Base-by-base conservation (phyloP, 768 basidiomycete species). In the Lactarius trivialis region DNA sequence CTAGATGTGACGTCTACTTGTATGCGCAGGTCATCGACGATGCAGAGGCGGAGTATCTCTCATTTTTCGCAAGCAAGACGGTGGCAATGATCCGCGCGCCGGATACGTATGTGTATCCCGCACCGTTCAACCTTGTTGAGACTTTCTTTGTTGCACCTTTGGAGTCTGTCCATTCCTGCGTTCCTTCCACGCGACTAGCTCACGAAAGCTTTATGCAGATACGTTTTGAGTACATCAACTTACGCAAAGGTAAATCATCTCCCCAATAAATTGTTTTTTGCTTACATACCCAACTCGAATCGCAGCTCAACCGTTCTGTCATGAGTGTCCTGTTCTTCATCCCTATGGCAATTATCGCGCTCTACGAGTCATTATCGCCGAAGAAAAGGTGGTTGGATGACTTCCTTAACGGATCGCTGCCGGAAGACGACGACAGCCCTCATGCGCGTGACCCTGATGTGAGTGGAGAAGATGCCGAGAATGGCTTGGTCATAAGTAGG, bases 81-180 rank as follows among this genome's bases (percentile, higher is more conserved):
- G 73, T 92, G 51, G 80, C 81, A 15, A 89, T 92, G 91, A 89
- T 92, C 61, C 76, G 92, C 52, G 91, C 91, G 1, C 91, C 91
- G 5, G 91, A 93, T 73, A 81, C 83, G n/a, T 90, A 77, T 69
- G 77, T 92, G 55, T 95, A 93, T 72, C 92, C 93, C 34, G 90
- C 94, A 0, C 95, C 95, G 1, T 95, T 96, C 79, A 97, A 96
- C 72, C 76, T 97, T 30, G 75, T 95, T 63, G 95, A 98, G 74
- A 76, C 79, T 0, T 71, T 93, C 70, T 75, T 96, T 32, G 77
- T 96, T 60, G 90, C 85, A 2, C 95, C 95, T 19, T 78, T 92
- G 55, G 94, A 96, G 93, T 96, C 68, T 69, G 89, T 77, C 28
- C 8, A 17, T 56, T 52, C 19, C 24, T 21, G 49, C 39, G 17